phyloP scores from a whole-genome alignment of 2,329 filamentous ascomycete species.

The Endothia cerciana region DNA sequence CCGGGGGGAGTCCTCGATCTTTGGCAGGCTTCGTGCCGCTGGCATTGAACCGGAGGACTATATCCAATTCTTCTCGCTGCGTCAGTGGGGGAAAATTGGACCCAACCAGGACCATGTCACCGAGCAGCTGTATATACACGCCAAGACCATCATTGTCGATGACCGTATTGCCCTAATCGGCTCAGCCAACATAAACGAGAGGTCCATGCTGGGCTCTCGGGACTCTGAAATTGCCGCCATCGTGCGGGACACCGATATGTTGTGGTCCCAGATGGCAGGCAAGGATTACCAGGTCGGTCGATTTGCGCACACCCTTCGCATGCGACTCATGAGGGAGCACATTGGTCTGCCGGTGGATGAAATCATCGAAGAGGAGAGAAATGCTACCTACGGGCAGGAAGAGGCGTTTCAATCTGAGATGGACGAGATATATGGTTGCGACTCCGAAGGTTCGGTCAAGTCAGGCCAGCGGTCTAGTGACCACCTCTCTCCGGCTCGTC shows the following conservation, averaged over 20 bases:
- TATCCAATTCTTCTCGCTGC: constrained; percentile 90
- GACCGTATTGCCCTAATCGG: constrained; percentile 93
- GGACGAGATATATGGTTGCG: constrained; percentile 63
- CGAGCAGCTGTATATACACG: constrained; percentile 97
- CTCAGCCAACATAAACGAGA: constrained; percentile 97
- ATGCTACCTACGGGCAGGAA: constrained; percentile 64
- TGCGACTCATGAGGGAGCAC: constrained; percentile 95
- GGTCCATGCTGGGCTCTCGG: constrained; percentile 88
- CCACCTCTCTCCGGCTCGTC: constrained; percentile 13
- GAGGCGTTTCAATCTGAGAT: constrained; percentile 61
- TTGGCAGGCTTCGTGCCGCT: constrained; percentile 76
- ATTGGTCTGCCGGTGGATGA: constrained; percentile 94
- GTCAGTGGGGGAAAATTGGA: constrained; percentile 90
- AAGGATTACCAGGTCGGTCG: constrained; percentile 86
- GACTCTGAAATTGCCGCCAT: constrained; percentile 92
- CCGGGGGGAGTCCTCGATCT: constrained; percentile 88
- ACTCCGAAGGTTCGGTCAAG: constrained; percentile 35
- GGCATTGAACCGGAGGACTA: constrained; percentile 94
- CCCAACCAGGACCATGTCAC: constrained; percentile 82
- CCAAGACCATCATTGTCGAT: constrained; percentile 95
- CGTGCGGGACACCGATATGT: constrained; percentile 90
- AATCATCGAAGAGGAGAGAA: constrained; percentile 77
- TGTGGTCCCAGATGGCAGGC: constrained; percentile 89
- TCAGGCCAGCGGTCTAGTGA: constrained; percentile 21
- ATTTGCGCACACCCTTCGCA: constrained; percentile 89